Evolutionary conservation across 495 filamentous ascomycete species (phyloP).

Genomic region (Penicillium parvum): DNA sequence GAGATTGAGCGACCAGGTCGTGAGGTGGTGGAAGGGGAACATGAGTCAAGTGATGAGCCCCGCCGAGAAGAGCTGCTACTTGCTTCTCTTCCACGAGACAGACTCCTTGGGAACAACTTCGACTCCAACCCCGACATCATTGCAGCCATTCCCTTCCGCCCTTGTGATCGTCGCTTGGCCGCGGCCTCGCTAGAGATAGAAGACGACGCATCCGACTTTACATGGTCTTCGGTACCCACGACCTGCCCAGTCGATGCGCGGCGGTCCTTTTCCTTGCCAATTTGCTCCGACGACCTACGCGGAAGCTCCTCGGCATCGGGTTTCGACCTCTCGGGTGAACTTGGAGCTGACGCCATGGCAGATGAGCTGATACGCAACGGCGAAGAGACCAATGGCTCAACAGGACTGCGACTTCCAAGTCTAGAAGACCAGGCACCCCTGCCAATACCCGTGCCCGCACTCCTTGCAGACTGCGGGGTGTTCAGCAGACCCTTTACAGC

Average conservation of each 20-base stretch:
- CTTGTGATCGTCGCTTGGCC: slow-evolving; percentile 20
- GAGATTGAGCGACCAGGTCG: slow-evolving; percentile 42
- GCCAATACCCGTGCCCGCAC: slow-evolving; percentile 33
- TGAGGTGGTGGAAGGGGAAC: slow-evolving; percentile 50
- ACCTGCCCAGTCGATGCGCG: not conserved
- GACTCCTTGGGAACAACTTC: slow-evolving; percentile 32
- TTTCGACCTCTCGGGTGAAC: slow-evolving; percentile 19
- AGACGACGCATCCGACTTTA: slow-evolving; percentile 19
- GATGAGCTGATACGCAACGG: slow-evolving; percentile 23
- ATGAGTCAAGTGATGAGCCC: slow-evolving; percentile 53
- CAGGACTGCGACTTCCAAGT: slow-evolving; percentile 13
- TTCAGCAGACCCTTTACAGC: slow-evolving; percentile 16
- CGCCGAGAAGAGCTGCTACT: slow-evolving; percentile 45
- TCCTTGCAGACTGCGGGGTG: slow-evolving; percentile 38
- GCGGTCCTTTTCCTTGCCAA: slow-evolving; percentile 5
- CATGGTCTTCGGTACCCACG: slow-evolving; percentile 5
- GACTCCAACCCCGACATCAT: slow-evolving; percentile 40
- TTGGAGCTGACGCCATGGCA: slow-evolving; percentile 22
- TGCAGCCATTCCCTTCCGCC: slow-evolving; percentile 32
- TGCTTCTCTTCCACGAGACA: slow-evolving; percentile 37
- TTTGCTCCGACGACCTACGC: slow-evolving; percentile 22
- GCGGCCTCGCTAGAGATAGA: slow-evolving; percentile 6
- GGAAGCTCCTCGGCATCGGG: slow-evolving; percentile 8
- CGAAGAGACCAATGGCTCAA: slow-evolving; percentile 22
- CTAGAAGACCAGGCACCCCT: slow-evolving; percentile 21